Evolutionary conservation across 208 protist species (phyloP).

Genomic region (Trichomonas gallinae): DNA sequence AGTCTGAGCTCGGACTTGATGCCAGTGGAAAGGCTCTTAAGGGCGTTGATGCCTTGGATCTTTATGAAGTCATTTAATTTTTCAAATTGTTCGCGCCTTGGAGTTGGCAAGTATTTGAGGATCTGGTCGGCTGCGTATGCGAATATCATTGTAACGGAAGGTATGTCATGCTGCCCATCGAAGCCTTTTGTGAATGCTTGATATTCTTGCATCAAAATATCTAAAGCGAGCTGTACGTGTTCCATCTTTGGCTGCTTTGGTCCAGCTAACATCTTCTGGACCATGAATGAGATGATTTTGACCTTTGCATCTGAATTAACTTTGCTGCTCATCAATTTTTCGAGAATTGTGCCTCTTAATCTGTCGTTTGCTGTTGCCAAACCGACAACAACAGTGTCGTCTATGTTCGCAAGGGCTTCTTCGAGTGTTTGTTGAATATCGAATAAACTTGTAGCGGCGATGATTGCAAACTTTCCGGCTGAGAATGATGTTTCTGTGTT

Average conservation of each 20-base stretch:
- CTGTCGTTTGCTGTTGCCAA: background rate
- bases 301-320: background rate
- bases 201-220: background rate
- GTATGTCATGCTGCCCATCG: background rate
- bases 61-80: background rate
- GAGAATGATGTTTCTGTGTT: background rate
- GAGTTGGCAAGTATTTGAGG: background rate
- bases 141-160: background rate
- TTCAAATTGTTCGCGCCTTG: background rate
- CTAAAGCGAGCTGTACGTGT: background rate
- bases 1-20: background rate
- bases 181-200: background rate
- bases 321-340: background rate
- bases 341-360: background rate
- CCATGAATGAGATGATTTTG: background rate
- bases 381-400: background rate
- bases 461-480: background rate
- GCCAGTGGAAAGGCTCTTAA: background rate
- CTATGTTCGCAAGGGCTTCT: background rate
- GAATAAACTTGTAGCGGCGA: background rate
- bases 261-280: background rate
- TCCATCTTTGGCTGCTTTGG: background rate
- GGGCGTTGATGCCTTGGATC: background rate
- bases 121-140: background rate
- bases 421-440: background rate